Conservation (phyloP, 371 early-diverging fungal genomes). For the Mortierella sp. region DNA sequence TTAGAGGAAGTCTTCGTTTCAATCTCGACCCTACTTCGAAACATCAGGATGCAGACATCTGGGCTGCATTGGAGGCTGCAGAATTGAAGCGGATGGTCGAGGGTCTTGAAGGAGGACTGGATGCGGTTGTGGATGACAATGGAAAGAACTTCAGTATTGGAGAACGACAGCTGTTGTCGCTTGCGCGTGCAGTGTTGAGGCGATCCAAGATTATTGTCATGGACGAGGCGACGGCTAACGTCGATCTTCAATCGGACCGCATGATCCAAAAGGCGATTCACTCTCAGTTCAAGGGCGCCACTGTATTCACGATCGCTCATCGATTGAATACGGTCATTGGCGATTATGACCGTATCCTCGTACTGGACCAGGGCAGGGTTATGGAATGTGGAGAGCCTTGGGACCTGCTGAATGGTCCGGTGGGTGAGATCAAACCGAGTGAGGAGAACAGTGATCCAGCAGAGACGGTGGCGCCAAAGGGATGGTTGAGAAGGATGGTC, state of each 20-base stretch:
- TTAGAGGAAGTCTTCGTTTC: slow-evolving; percentile 66
- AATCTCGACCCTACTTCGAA: slow-evolving; percentile 73
- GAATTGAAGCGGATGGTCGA: slow-evolving; percentile 49
- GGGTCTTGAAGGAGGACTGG: slow-evolving; percentile 43
- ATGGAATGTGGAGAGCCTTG: slow-evolving; percentile 65
- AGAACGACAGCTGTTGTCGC: slow-evolving; percentile 64
- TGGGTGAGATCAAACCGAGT: slow-evolving; percentile 5
- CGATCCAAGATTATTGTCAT: slow-evolving; percentile 67
- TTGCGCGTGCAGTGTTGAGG: slow-evolving; percentile 61
- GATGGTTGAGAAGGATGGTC: slow-evolving; percentile 56
- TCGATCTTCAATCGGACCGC: slow-evolving; percentile 66
- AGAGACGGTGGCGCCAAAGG: slow-evolving; percentile 1
- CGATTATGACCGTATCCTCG: slow-evolving; percentile 64
- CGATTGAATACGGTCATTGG: slow-evolving; percentile 81
- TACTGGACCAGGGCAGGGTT: slow-evolving; percentile 69
- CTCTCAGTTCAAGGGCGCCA: slow-evolving; percentile 57
- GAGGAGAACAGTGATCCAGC: background rate
- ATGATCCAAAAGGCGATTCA: slow-evolving; percentile 62
- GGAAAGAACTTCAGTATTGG: slow-evolving; percentile 72
- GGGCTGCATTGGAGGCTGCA: slow-evolving; percentile 58
- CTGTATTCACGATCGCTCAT: slow-evolving; percentile 74
- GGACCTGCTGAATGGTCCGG: slow-evolving; percentile 41
- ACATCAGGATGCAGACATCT: slow-evolving; percentile 73
- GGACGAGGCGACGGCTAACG: slow-evolving; percentile 74
- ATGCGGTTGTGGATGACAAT: slow-evolving; percentile 55